These are phyloP conservation scores for Botrytis tulipae DNA, from an alignment of 2,329 filamentous ascomycete species.

Conservation along the genomic window DNA sequence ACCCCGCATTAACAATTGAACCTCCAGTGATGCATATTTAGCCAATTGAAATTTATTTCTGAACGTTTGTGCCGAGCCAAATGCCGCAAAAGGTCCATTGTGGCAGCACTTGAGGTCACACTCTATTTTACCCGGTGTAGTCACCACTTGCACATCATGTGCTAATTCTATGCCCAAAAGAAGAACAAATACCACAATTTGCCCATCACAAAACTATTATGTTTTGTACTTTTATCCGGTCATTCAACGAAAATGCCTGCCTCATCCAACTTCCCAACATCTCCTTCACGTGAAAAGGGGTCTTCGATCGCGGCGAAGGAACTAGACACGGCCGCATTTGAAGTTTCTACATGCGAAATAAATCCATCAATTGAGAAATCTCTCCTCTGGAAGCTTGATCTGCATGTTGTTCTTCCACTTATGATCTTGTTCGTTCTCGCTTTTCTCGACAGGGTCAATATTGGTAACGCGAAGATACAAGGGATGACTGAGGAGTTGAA, in stretches of 20 bases:
- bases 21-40: background rate
- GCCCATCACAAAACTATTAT: too few species aligned
- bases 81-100: background rate
- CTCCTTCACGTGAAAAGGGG: background rate
- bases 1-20: background rate
- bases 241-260: background rate
- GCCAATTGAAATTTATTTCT: background rate
- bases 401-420: conserved; percentile 39
- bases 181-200: too few species aligned
- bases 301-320: too few species aligned
- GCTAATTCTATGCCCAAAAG: background rate
- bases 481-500: conserved; percentile 64
- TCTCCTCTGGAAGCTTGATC: conserved; percentile 30
- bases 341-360: background rate
- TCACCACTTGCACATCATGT: background rate
- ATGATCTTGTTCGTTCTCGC: conserved; percentile 69
- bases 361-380: conserved; percentile 21
- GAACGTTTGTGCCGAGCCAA: background rate
- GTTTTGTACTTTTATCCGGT: background rate
- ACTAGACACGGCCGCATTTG: background rate
- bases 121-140: background rate
- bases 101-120: background rate
- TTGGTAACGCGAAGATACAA: conserved; percentile 68
- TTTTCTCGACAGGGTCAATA: conserved; percentile 74
- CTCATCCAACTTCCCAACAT: background rate